These are phyloP conservation scores for Blastocystis sp. DNA, from an alignment of 352 stramenopile genomes.

Conservation along the genomic window DNA sequence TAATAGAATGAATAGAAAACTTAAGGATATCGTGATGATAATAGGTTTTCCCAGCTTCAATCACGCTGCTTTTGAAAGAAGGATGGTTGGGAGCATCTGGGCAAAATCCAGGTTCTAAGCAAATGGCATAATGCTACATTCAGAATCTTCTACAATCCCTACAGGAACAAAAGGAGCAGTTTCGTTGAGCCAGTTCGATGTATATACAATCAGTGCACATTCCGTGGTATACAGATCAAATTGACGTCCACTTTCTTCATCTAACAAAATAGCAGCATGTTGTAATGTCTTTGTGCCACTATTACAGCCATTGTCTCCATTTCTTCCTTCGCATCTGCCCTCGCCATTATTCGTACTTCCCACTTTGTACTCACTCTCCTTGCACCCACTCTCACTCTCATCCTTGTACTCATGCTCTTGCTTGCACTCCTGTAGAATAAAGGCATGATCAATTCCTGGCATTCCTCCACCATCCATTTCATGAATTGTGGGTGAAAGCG, in stretches of 20 bases:
- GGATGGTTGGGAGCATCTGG: slow-evolving; percentile 49
- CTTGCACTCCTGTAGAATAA: neutral
- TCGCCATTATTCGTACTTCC: neutral
- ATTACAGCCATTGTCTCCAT: neutral
- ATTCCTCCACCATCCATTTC: slow-evolving; percentile 22
- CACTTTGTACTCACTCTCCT: neutral
- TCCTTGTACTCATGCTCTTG: slow-evolving; percentile 40
- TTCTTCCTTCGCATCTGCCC: neutral
- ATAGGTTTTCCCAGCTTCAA: slow-evolving; percentile 12
- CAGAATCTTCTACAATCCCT: neutral
- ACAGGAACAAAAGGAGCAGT: slow-evolving; percentile 43
- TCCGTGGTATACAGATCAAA: slow-evolving; percentile 36
- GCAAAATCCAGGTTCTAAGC: slow-evolving; percentile 54
- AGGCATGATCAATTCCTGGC: slow-evolving; percentile 59
- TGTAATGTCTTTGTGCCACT: neutral
- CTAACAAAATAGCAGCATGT: neutral
- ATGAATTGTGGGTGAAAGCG: slow-evolving; percentile 21
- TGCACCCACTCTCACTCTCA: no score
- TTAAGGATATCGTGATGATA: slow-evolving; percentile 29
- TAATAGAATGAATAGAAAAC: neutral
- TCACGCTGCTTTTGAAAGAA: neutral
- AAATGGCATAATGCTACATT: slow-evolving; percentile 54
- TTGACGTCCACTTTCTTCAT: slow-evolving; percentile 52
- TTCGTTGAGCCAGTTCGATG: slow-evolving; percentile 58
- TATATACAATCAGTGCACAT: slow-evolving; percentile 61